phyloP scores from a whole-genome alignment of 441 rosid genomes.

The Viola pubescens region DNA sequence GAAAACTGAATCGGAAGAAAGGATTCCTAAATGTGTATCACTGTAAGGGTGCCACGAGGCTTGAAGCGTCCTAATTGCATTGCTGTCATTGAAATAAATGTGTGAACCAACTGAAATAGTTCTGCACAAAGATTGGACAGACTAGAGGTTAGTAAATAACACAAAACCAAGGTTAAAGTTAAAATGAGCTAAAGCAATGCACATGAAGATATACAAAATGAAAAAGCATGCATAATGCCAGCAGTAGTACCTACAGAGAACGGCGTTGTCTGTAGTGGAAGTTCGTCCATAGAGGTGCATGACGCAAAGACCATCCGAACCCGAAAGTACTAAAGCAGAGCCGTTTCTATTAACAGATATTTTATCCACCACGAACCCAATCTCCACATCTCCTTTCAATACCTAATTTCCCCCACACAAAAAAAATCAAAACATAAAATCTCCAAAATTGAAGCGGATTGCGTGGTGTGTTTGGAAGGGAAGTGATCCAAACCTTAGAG shows the following conservation, averaged over 20 bases:
- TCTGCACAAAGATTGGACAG: conserved; percentile 33
- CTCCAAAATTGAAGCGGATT: not conserved
- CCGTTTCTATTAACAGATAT: conserved; percentile 75
- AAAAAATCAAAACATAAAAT: not conserved
- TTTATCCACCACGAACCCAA: conserved; percentile 48
- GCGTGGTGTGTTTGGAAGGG: not conserved
- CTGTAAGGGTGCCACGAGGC: conserved; percentile 87
- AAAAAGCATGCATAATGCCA: not conserved
- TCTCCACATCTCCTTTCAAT: conserved; percentile 50
- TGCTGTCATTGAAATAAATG: conserved; percentile 48
- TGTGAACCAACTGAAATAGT: conserved; percentile 65
- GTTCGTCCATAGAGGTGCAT: conserved; percentile 74
- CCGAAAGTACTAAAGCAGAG: conserved; percentile 63
- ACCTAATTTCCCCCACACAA: conserved; percentile 33
- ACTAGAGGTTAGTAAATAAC: conserved; percentile 5
- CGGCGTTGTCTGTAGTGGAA: conserved; percentile 39
- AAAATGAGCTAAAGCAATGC: not conserved
- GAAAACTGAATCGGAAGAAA: conserved; percentile 90
- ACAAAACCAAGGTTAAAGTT: not conserved
- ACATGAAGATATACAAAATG: not conserved
- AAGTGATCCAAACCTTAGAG: conserved; percentile 47
- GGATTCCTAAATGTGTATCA: conserved; percentile 75
- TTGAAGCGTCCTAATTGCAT: conserved; percentile 47
- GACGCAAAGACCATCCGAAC: conserved; percentile 58
- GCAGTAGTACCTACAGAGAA: conserved; percentile 60